Evolutionary conservation across 768 basidiomycete genomes (phyloP).

Genomic region (Pleurotus eryngii): DNA sequence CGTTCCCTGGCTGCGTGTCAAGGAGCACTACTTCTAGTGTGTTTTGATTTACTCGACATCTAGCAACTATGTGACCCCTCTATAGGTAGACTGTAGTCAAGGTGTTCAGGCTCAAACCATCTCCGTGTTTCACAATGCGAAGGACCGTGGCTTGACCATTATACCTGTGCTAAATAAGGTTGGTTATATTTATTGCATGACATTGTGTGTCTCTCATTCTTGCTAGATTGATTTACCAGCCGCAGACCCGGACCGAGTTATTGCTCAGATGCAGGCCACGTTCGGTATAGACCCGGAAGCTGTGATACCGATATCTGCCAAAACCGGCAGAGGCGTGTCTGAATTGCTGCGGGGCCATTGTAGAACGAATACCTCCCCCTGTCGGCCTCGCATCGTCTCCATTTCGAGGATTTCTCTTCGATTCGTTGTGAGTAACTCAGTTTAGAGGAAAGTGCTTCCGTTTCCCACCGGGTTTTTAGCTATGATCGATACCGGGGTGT

Average conservation of each 20-base stretch:
- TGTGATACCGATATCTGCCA: constrained; percentile 84
- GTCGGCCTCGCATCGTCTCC: constrained; percentile 45
- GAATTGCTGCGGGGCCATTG: constrained; percentile 71
- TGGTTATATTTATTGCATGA: constrained; percentile 4
- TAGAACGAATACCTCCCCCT: constrained; percentile 85
- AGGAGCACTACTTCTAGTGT: constrained; percentile 70
- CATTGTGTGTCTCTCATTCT: constrained; percentile 6
- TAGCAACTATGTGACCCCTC: constrained; percentile 1
- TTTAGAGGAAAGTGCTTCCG: constrained; percentile 7
- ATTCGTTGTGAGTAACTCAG: constrained; percentile 68
- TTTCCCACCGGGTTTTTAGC: constrained; percentile 34
- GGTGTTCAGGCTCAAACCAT: constrained; percentile 98
- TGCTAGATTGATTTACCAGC: constrained; percentile 87
- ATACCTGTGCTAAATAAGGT: constrained; percentile 95
- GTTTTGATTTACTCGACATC: constrained; percentile 8
- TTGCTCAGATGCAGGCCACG: constrained; percentile 75
- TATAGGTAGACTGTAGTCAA: constrained; percentile 91
- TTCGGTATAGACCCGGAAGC: constrained; percentile 77
- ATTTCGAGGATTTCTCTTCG: constrained; percentile 87
- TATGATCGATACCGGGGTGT: constrained; percentile 97
- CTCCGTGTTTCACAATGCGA: constrained; percentile 88
- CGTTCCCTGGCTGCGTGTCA: constrained; percentile 91
- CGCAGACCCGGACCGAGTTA: constrained; percentile 77
- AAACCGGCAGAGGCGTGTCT: constrained; percentile 84
- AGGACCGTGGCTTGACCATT: constrained; percentile 74